Evolutionary conservation across 257 asterid species (phyloP).

Genomic region (Forsythia suspensa): DNA sequence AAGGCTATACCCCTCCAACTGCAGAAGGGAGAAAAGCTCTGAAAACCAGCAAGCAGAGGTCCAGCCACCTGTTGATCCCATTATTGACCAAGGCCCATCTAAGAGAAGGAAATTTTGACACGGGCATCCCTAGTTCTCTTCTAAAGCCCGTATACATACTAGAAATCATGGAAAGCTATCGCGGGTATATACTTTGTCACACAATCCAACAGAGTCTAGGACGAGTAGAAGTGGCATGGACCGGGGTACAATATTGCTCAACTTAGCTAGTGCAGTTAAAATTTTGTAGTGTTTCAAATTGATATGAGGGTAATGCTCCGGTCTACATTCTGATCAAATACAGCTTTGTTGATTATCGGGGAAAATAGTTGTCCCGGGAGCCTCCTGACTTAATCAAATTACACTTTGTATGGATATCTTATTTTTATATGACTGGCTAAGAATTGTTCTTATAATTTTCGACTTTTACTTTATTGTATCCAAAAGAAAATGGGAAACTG

Average conservation of each 20-base stretch:
- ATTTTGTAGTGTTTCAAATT: not conserved
- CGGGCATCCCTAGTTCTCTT: not conserved
- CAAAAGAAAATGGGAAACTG: too few species aligned
- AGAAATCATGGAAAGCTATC: not conserved
- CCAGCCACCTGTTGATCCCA: slow-evolving; percentile 65
- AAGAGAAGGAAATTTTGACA: slow-evolving; percentile 71
- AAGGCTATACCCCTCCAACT: slow-evolving; percentile 68
- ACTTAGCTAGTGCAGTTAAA: not conserved
- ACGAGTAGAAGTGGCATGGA: not conserved
- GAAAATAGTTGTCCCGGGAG: too few species aligned
- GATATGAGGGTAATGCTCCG: not conserved
- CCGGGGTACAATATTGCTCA: not conserved
- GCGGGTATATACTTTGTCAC: not conserved
- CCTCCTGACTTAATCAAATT: too few species aligned
- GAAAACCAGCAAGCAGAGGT: slow-evolving; percentile 63
- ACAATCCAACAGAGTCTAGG: not conserved
- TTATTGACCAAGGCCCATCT: slow-evolving; percentile 91
- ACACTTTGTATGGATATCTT: too few species aligned
- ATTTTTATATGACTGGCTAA: too few species aligned
- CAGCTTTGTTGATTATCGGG: too few species aligned
- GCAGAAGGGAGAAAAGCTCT: slow-evolving; percentile 56
- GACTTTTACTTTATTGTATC: too few species aligned
- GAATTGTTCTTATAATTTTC: too few species aligned
- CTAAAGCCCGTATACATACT: not conserved
- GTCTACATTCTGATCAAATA: not conserved